Percentiles rank a stretch among this genome's conserved stretches.
Evolutionary conservation across 768 basidiomycete species (phyloP).

Genomic region (Termitomyces sp.): DNA sequence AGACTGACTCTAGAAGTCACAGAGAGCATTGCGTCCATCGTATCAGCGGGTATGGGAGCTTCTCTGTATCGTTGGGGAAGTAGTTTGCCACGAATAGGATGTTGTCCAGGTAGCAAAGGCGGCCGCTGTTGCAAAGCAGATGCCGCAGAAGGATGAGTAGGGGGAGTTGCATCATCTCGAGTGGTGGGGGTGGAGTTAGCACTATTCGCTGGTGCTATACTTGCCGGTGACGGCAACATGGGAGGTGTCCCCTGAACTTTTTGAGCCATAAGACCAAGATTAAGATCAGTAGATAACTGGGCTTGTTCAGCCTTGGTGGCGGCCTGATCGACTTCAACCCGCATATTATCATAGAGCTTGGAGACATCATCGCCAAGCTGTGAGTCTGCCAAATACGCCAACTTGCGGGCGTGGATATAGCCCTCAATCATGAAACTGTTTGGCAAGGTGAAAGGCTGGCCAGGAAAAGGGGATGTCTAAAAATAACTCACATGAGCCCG

Average conservation of each 20-base stretch:
- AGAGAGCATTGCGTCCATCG: slow-evolving; percentile 39
- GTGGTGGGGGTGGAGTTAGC: slow-evolving; percentile 76
- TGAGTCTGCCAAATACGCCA: slow-evolving; percentile 28
- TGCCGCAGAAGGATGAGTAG: slow-evolving; percentile 28
- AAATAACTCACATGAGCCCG: slow-evolving; percentile 70
- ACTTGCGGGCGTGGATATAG: slow-evolving; percentile 53
- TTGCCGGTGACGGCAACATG: slow-evolving; percentile 79
- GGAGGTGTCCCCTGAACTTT: slow-evolving; percentile 52
- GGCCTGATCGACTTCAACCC: slow-evolving; percentile 36
- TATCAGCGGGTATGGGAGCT: slow-evolving; percentile 37
- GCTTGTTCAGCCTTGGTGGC: slow-evolving; percentile 36
- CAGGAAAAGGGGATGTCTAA: slow-evolving; percentile 12
- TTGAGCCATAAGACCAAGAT: slow-evolving; percentile 25
- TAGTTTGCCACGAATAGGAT: slow-evolving; percentile 32
- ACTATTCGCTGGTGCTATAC: slow-evolving; percentile 62
- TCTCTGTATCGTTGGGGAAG: slow-evolving; percentile 36
- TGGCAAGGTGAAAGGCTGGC: slow-evolving; percentile 26
- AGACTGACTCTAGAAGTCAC: slow-evolving; percentile 43
- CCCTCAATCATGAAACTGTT: slow-evolving; percentile 76
- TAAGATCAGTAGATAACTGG: slow-evolving; percentile 20
- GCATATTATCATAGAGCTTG: slow-evolving; percentile 30
- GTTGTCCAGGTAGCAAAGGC: slow-evolving; percentile 25
- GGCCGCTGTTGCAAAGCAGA: slow-evolving; percentile 29
- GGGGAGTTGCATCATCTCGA: slow-evolving; percentile 54
- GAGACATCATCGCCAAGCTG: slow-evolving; percentile 38